Evolutionary conservation across 163 green algal genomes (phyloP).

Genomic region (Volvox carteri): DNA sequence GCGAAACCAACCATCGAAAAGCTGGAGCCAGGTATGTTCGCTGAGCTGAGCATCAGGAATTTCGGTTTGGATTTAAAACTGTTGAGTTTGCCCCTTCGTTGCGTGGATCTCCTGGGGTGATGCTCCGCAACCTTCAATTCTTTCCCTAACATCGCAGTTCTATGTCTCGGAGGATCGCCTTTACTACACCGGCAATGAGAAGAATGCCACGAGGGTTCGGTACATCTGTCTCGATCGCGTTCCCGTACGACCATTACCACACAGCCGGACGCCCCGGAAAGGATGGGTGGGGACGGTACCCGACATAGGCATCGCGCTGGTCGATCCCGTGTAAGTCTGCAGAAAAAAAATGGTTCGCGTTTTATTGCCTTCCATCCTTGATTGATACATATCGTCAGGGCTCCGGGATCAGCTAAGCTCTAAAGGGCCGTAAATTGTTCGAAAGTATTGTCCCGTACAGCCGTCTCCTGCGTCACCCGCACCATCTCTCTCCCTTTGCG

Average conservation of each 20-base stretch:
- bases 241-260: slow-evolving; percentile 71
- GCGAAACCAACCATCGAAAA: slow-evolving; percentile 36
- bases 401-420: too few species aligned
- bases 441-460: too few species aligned
- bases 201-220: slow-evolving; percentile 39
- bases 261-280: slow-evolving; percentile 51
- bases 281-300: slow-evolving; percentile 54
- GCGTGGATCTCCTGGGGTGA: neutral
- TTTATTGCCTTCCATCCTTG: too few species aligned
- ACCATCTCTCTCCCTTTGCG: too few species aligned
- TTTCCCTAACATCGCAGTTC: slow-evolving; percentile 57
- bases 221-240: slow-evolving; percentile 77
- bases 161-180: slow-evolving; percentile 71
- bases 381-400: too few species aligned
- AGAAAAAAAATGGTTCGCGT: too few species aligned
- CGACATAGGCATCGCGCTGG: slow-evolving; percentile 69
- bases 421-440: too few species aligned
- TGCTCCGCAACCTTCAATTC: neutral
- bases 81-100: neutral
- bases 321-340: slow-evolving; percentile 60
- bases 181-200: slow-evolving; percentile 68
- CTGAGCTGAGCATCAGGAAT: too few species aligned
- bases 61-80: neutral
- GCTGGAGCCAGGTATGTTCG: neutral
- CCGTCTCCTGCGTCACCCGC: too few species aligned